phyloP scores from a whole-genome alignment of 2,329 filamentous ascomycete genomes.

The Nothophaeocryptopus gaeumannii region DNA sequence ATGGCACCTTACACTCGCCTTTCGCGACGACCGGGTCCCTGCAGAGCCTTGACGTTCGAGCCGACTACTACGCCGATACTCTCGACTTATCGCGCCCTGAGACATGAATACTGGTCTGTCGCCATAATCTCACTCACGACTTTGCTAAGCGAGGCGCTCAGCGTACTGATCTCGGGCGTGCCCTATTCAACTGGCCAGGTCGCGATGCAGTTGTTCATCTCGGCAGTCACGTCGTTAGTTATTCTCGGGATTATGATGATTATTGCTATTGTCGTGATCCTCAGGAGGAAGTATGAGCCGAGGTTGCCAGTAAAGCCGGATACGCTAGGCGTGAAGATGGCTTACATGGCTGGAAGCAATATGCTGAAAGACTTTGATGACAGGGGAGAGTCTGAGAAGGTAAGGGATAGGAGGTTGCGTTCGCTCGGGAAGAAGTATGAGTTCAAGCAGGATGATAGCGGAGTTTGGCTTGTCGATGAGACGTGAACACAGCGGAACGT shows the following conservation, averaged over 20 bases:
- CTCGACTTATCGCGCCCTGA: conserved; percentile 6
- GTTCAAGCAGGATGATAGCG: too few species aligned
- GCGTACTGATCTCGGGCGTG: conserved; percentile 15
- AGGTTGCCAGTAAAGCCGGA: conserved; percentile 12
- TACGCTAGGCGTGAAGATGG: conserved; percentile 12
- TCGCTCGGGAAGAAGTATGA: too few species aligned
- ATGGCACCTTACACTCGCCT: conserved; percentile 14
- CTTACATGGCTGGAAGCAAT: conserved; percentile 3
- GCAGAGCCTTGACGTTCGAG: conserved; percentile 12
- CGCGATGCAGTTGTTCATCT: conserved; percentile 10
- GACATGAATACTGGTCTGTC: conserved; percentile 8
- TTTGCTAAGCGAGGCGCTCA: conserved; percentile 11
- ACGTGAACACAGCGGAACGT: too few species aligned
- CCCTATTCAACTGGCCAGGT: conserved; percentile 17
- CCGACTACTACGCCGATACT: conserved; percentile 15
- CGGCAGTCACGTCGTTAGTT: conserved; percentile 10
- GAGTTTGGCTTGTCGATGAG: too few species aligned
- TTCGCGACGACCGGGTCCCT: not conserved
- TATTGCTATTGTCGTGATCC: conserved; percentile 4
- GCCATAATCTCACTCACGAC: conserved; percentile 10
- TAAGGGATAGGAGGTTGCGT: too few species aligned
- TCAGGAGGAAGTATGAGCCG: conserved; percentile 3
- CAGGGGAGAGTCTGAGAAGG: too few species aligned
- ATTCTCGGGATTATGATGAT: conserved; percentile 16
- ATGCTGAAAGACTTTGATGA: not conserved